Conservation (phyloP, 495 filamentous ascomycete genomes). For the Penicillium cataractarum region DNA sequence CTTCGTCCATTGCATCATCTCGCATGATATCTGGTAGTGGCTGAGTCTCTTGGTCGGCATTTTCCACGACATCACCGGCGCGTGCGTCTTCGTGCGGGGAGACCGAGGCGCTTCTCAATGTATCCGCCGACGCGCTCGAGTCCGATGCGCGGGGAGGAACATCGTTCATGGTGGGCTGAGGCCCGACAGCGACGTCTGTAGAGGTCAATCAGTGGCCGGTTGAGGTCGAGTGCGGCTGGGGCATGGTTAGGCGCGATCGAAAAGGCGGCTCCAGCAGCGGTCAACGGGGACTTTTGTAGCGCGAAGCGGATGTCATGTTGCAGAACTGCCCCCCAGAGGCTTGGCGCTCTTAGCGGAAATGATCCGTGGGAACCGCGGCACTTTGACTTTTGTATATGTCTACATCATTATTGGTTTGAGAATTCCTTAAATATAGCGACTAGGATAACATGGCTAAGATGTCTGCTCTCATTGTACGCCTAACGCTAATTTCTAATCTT, state of each 20-base stretch:
- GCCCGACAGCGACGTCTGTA: slow-evolving; percentile 3
- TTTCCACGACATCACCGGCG: slow-evolving; percentile 12
- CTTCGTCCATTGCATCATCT: slow-evolving; percentile 19
- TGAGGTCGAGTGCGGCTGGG: background rate
- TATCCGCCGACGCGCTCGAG: slow-evolving; percentile 25
- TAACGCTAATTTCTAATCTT: background rate
- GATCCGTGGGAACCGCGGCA: slow-evolving; percentile 4
- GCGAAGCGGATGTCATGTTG: slow-evolving; percentile 5
- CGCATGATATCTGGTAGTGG: slow-evolving; percentile 1
- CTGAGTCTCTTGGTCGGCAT: slow-evolving; percentile 21
- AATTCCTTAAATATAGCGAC: background rate
- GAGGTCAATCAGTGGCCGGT: slow-evolving; percentile 9
- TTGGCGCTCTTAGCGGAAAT: slow-evolving; percentile 16
- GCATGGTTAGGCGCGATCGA: slow-evolving; percentile 5
- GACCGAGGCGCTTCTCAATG: slow-evolving; percentile 18
- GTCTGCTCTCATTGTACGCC: background rate
- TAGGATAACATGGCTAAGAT: background rate
- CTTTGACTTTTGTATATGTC: background rate
- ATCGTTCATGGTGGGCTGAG: slow-evolving; percentile 39
- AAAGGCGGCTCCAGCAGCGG: slow-evolving; percentile 8
- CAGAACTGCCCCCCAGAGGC: slow-evolving; percentile 10
- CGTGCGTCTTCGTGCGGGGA: slow-evolving; percentile 18
- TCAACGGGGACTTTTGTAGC: slow-evolving; percentile 3
- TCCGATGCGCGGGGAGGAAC: slow-evolving; percentile 29
- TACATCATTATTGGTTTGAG: background rate